Conservation (phyloP, 2,329 filamentous ascomycete species). For the Sporothrix dimorphospora region DNA sequence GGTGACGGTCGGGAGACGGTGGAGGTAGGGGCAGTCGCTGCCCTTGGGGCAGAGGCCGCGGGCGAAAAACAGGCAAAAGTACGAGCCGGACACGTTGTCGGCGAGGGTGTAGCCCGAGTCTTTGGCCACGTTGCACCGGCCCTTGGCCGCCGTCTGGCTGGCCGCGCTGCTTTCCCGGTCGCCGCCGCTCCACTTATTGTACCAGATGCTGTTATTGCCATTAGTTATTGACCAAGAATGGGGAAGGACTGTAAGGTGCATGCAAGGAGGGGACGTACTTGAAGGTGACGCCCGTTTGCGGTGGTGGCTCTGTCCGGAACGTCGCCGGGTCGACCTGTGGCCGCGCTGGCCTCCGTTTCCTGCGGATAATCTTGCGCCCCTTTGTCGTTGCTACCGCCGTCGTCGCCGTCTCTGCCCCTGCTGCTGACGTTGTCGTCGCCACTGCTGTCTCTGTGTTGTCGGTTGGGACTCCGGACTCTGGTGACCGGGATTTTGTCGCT, state of each 20-base stretch:
- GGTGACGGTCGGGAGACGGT: conserved; percentile 81
- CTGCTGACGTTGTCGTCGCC: not conserved
- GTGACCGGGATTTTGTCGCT: conserved; percentile 8
- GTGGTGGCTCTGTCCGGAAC: conserved; percentile 81
- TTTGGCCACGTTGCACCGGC: conserved; percentile 81
- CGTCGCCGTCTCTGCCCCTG: not conserved
- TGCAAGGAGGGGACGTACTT: conserved; percentile 53
- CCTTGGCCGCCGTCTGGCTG: conserved; percentile 78
- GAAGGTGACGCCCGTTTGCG: conserved; percentile 92
- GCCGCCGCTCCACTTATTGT: conserved; percentile 97
- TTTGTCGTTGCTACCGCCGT: conserved; percentile 46
- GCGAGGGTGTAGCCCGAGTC: conserved; percentile 80
- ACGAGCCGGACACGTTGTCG: conserved; percentile 76
- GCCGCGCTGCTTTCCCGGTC: conserved; percentile 91
- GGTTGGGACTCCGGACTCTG: not conserved
- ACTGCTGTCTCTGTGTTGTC: conserved; percentile 14
- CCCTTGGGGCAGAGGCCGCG: conserved; percentile 76
- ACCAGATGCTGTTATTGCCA: conserved; percentile 83
- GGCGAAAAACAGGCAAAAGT: conserved; percentile 87
- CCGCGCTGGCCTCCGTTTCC: conserved; percentile 86
- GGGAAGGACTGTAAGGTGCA: no score
- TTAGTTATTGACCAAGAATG: not conserved
- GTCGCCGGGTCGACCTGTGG: conserved; percentile 86
- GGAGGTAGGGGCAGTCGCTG: conserved; percentile 90
- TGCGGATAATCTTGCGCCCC: conserved; percentile 89